Conservation (phyloP, 2,329 filamentous ascomycete species). For the Hymenoscyphus fructigenus region DNA sequence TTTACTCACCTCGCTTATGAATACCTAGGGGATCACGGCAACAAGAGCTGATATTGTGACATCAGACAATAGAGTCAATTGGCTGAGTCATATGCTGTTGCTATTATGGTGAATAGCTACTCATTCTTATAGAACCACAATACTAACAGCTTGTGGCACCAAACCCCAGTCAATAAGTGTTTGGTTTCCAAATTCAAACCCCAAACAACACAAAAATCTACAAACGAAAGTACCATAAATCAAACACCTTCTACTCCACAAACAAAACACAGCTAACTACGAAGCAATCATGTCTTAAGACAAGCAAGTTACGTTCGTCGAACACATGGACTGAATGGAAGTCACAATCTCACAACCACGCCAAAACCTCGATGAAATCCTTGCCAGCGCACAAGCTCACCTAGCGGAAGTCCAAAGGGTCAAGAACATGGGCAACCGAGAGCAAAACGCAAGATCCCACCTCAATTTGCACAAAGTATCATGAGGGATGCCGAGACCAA, state of each 20-base stretch:
- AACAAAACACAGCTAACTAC: neutral
- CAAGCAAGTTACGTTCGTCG: neutral
- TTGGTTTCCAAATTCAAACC: neutral
- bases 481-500: neutral
- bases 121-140: neutral
- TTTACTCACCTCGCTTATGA: neutral
- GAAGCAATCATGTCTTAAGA: neutral
- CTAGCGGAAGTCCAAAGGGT: neutral
- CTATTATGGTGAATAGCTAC: neutral
- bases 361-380: neutral
- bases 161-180: neutral
- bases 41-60: neutral
- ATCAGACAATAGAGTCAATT: neutral
- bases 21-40: neutral
- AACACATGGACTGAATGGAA: neutral
- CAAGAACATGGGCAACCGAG: neutral
- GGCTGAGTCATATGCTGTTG: neutral
- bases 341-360: neutral
- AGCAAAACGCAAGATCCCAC: neutral
- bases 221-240: neutral
- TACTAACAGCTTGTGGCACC: neutral
- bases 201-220: neutral
- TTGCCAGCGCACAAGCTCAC: neutral
- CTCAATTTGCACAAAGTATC: neutral
- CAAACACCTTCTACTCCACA: neutral